phyloP scores from a whole-genome alignment of 2,329 filamentous ascomycete species.

The Trichophyton schoenleinii region DNA sequence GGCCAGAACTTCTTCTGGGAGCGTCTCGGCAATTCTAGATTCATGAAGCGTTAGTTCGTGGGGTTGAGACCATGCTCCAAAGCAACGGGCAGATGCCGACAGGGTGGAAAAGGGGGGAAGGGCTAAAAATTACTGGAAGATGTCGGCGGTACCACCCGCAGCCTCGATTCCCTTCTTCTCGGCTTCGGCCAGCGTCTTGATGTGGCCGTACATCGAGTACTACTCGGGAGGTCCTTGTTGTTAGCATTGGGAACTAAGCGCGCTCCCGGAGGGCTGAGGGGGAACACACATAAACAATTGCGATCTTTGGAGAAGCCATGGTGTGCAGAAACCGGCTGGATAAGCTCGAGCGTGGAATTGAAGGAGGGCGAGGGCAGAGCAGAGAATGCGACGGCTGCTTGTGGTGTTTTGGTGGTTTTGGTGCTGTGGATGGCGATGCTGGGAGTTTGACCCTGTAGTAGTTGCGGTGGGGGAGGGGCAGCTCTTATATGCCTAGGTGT shows the following conservation, averaged over 20 bases:
- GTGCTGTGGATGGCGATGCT: neutral
- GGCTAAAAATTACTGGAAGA: slow-evolving; percentile 57
- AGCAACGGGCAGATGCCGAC: neutral
- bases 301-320: slow-evolving; percentile 75
- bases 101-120: neutral
- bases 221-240: slow-evolving; percentile 24
- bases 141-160: slow-evolving; percentile 66
- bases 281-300: slow-evolving; percentile 69
- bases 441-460: neutral
- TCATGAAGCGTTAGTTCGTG: neutral
- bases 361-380: neutral
- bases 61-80: neutral
- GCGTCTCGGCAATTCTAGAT: slow-evolving; percentile 65
- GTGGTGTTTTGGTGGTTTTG: neutral
- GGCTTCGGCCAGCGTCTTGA: slow-evolving; percentile 69
- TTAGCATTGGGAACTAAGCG: neutral
- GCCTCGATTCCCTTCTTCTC: slow-evolving; percentile 83
- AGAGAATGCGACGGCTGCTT: neutral
- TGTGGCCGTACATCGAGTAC: slow-evolving; percentile 94
- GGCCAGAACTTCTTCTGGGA: slow-evolving; percentile 63
- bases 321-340: neutral
- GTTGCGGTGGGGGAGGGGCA: neutral
- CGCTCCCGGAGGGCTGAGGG: slow-evolving; percentile 4
- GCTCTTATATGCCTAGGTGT: neutral
- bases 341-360: neutral